These are phyloP conservation scores for Goniomonas avonlea DNA, from an alignment of 78 protist species.

Conservation along the genomic window DNA sequence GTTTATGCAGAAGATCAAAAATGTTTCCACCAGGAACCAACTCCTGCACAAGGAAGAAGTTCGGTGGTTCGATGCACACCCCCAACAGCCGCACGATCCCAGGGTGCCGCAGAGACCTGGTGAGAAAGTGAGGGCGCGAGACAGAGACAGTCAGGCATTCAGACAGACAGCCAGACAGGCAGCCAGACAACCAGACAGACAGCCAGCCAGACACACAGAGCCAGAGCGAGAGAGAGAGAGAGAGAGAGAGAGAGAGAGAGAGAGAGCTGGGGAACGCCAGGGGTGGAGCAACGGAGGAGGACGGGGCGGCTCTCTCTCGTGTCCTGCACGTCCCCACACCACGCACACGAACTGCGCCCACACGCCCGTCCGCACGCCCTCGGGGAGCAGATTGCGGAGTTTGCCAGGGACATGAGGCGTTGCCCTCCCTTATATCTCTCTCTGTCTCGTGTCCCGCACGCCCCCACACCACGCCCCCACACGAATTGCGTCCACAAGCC, in stretches of 20 bases:
- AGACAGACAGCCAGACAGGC: too few species aligned
- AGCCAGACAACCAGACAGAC: not conserved
- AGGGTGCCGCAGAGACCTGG: constrained; percentile 9
- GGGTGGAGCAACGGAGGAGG: not conserved
- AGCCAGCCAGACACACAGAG: not conserved
- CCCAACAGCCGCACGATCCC: constrained; percentile 21
- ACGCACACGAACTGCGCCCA: too few species aligned
- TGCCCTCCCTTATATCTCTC: too few species aligned
- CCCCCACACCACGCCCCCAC: too few species aligned
- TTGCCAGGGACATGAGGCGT: too few species aligned
- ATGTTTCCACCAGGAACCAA: constrained; percentile 11
- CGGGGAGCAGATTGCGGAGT: too few species aligned
- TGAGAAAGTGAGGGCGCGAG: constrained; percentile 1
- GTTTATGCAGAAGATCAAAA: constrained; percentile 18
- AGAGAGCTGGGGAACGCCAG: not conserved
- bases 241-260: not conserved
- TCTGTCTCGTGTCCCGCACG: too few species aligned
- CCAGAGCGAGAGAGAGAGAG: constrained; percentile 3
- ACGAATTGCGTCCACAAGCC: too few species aligned
- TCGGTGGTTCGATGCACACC: constrained; percentile 1
- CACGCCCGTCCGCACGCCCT: too few species aligned
- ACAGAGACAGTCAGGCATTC: not conserved
- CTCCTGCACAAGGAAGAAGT: constrained; percentile 25
- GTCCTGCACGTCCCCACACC: too few species aligned
- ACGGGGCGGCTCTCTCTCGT: not conserved